phyloP scores from a whole-genome alignment of 169 alveolate species.

The Amoebophrya sp. region DNA sequence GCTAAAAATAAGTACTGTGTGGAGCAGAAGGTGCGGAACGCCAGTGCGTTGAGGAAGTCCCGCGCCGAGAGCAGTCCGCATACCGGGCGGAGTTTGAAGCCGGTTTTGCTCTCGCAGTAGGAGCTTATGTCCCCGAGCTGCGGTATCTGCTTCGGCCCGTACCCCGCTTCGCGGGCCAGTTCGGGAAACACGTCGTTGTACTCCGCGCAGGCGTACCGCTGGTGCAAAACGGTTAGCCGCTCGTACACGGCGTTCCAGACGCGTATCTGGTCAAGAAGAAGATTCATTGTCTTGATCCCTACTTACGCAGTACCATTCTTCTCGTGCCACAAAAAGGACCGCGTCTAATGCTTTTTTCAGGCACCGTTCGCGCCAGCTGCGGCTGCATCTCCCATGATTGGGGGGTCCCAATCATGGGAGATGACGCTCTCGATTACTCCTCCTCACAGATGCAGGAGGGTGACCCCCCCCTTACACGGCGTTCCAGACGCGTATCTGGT shows the following conservation, averaged over 20 bases:
- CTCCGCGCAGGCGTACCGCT: not conserved
- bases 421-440: too few relatives aligned
- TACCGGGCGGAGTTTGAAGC: constrained; percentile 59
- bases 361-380: too few relatives aligned
- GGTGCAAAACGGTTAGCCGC: not conserved
- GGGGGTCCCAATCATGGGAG: too few relatives aligned
- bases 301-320: too few relatives aligned
- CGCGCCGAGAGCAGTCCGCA: constrained; percentile 56
- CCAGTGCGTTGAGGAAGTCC: constrained; percentile 64
- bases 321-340: too few relatives aligned
- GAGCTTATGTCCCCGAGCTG: not conserved
- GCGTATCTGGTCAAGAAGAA: not conserved
- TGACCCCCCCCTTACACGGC: too few relatives aligned
- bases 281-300: too few relatives aligned
- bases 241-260: constrained; percentile 1
- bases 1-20: constrained; percentile 46
- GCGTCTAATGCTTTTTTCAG: too few relatives aligned
- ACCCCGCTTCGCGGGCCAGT: not conserved
- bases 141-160: not conserved
- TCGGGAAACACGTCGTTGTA: not conserved
- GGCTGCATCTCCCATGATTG: too few relatives aligned
- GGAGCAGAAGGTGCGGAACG: constrained; percentile 54
- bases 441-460: too few relatives aligned
- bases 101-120: constrained; percentile 13
- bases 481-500: too few relatives aligned